phyloP scores from a whole-genome alignment of 495 filamentous ascomycete genomes.

The Parmelia sp. region DNA sequence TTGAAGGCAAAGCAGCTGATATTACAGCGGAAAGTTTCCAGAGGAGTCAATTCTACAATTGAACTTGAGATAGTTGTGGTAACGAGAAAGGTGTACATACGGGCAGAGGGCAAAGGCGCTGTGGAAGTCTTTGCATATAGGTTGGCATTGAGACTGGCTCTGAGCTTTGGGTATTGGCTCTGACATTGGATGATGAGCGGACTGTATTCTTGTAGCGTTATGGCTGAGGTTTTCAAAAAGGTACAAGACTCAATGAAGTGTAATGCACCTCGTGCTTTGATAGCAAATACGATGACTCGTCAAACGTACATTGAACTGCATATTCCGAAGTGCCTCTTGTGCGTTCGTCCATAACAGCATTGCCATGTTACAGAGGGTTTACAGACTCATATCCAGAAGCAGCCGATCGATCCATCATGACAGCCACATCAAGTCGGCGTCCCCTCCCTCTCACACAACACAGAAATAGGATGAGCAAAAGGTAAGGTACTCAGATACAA shows the following conservation, averaged over 20 bases:
- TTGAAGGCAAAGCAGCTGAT: conserved; percentile 39
- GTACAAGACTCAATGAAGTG: not conserved
- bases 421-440: no score
- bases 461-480: no score
- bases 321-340: not conserved
- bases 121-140: not conserved
- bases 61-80: conserved; percentile 19
- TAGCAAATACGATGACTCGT: not conserved
- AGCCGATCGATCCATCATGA: not conserved
- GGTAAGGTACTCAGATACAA: no score
- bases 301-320: not conserved
- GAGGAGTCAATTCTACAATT: conserved; percentile 81
- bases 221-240: not conserved
- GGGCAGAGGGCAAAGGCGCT: not conserved
- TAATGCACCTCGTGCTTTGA: not conserved
- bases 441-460: no score
- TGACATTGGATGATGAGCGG: not conserved
- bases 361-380: not conserved
- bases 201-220: not conserved
- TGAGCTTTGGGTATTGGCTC: conserved; percentile 1
- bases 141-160: not conserved
- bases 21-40: conserved; percentile 83
- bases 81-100: not conserved
- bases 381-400: not conserved
- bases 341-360: no score